Percentiles rank a stretch among this genome's conserved stretches.
These are phyloP conservation scores for Arctostaphylos glauca DNA, from an alignment of 148 eudicot genomes.

Conservation along the genomic window DNA sequence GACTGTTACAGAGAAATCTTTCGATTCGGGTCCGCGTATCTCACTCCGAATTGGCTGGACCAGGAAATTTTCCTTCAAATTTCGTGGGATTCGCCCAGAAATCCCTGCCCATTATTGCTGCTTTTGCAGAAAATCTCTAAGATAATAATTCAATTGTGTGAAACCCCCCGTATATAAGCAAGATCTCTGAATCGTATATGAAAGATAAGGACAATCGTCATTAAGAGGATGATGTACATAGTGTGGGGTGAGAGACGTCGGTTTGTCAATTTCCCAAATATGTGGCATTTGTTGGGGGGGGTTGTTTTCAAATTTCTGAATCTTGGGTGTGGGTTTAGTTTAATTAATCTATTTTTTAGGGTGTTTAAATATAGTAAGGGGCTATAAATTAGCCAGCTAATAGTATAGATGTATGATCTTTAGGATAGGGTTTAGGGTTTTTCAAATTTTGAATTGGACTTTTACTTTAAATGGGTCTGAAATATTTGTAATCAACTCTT, in stretches of 20 bases:
- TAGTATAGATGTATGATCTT: not conserved
- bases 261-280: constrained; percentile 4
- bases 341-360: not conserved
- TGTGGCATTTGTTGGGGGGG: not conserved
- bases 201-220: not conserved
- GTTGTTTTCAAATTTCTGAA: not conserved
- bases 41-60: not conserved
- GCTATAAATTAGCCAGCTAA: not conserved
- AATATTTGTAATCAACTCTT: not conserved
- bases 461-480: not conserved
- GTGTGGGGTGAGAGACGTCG: not conserved
- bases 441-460: not conserved
- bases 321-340: not conserved
- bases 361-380: not conserved
- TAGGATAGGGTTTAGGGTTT: not conserved
- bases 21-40: constrained; percentile 13
- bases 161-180: not conserved
- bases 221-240: constrained; percentile 10
- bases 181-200: not conserved
- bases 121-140: constrained; percentile 12
- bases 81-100: constrained; percentile 23
- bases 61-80: constrained; percentile 5
- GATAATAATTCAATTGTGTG: not conserved
- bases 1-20: constrained; percentile 18
- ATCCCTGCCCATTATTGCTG: constrained; percentile 21